phyloP scores from a whole-genome alignment of 352 stramenopile species.

The Aphanomyces stellatus region DNA sequence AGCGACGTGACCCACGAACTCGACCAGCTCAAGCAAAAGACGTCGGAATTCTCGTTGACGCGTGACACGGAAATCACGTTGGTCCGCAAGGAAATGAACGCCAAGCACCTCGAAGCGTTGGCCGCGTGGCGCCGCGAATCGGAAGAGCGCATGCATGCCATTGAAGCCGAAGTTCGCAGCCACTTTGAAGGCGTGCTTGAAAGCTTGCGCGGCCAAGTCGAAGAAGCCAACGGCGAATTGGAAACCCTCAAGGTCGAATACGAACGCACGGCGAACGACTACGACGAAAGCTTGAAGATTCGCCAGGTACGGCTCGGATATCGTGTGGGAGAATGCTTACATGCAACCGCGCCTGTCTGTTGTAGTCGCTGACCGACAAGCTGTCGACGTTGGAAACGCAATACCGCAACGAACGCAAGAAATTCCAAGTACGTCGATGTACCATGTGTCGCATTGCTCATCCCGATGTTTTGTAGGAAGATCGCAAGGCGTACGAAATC shows the following conservation, averaged over 20 bases:
- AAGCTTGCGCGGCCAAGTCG: conserved; percentile 49
- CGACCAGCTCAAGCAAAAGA: conserved; percentile 65
- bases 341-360: not conserved
- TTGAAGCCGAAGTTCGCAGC: conserved; percentile 65
- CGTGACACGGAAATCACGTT: conserved; percentile 59
- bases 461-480: conserved; percentile 24
- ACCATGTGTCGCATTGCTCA: not conserved
- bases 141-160: conserved; percentile 52
- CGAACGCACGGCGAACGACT: conserved; percentile 68
- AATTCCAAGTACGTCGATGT: conserved; percentile 35
- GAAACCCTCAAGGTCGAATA: conserved; percentile 66
- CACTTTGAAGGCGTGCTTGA: conserved; percentile 55
- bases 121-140: conserved; percentile 71
- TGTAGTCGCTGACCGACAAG: conserved; percentile 54
- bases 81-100: conserved; percentile 66
- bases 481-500: conserved; percentile 63
- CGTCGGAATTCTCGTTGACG: conserved; percentile 55
- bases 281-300: conserved; percentile 67
- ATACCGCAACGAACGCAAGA: conserved; percentile 60
- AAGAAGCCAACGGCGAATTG: conserved; percentile 47
- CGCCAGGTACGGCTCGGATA: conserved; percentile 29
- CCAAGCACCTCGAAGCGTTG: conserved; percentile 61
- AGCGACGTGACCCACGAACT: conserved; percentile 57
- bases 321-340: not conserved
- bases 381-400: conserved; percentile 69